Evolutionary conservation across 371 early-diverging fungal species (phyloP), one percentile per base, ranked within the genome.

Genomic region (Rhizopus sp.): DNA sequence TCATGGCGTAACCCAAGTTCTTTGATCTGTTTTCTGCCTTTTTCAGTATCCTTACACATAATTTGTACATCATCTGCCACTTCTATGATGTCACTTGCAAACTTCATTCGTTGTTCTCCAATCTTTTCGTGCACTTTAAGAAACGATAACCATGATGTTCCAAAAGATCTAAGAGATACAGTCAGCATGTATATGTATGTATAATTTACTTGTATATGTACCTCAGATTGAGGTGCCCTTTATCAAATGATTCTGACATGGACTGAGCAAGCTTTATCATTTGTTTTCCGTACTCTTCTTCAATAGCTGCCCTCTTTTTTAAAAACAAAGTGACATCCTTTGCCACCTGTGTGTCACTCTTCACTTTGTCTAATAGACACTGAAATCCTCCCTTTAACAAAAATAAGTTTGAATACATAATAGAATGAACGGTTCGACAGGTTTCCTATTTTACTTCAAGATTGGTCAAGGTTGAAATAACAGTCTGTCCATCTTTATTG

Each of bases 1-100:
- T 83, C 85, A 50, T 89, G 83, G 39, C 81, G 82, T 38, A 70
- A 66, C 13, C 88, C 88, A 30, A 83, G 77, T 51, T 91, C 93
- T 66, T 91, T 91, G 5, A 86, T 78, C 73, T 88, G 87, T 64
- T 91, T 91, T 54, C 93, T 78, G 45, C 81, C 81, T 33, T 88
- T 76, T 59, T 92, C 93, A 8, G 87, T 88, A 53, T 92, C 88
- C 70, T 89, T 93, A 61, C 74, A 77, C n/a, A 88, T 67, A 5
- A 83, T 63, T 30, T 74, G 69, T 30, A 92, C 66, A 44, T 90
- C 89, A 13, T 92, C 92, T 13, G 88, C 79, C 16, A 88, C 73
- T 35, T 86, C 86, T 3, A 70, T 55, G 38, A 91, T 78, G 32
- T 77, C 69, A 16, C 69, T 57, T 5, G 90, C 66, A 62, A 88